Evolutionary conservation across 2,329 filamentous ascomycete genomes (phyloP).

Genomic region (Colletotrichum tamarilloi): DNA sequence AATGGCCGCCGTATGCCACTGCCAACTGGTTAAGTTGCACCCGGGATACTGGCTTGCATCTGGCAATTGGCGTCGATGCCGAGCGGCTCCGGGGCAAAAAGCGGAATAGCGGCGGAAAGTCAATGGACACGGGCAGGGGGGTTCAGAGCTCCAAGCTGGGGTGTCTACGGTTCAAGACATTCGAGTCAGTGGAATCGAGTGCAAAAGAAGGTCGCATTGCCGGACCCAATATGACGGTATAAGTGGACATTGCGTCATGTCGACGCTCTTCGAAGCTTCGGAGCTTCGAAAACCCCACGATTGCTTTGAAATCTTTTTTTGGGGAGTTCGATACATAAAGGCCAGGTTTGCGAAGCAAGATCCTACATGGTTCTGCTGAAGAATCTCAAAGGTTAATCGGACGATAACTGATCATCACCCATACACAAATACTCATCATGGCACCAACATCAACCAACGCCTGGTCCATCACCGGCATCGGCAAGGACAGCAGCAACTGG

Average conservation of each 20-base stretch:
- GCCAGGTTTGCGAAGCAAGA: background rate
- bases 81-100: background rate
- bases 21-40: too few relatives aligned
- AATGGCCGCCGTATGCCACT: too few relatives aligned
- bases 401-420: background rate
- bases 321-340: background rate
- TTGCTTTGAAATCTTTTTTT: background rate
- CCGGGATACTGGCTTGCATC: too few relatives aligned
- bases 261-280: slow-evolving; percentile 1
- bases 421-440: background rate
- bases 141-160: background rate
- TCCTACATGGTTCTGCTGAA: background rate
- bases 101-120: background rate
- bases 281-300: background rate
- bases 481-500: slow-evolving; percentile 61
- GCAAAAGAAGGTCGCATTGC: slow-evolving; percentile 9
- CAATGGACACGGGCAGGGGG: slow-evolving; percentile 8
- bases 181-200: slow-evolving; percentile 7
- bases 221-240: slow-evolving; percentile 19
- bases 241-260: slow-evolving; percentile 28
- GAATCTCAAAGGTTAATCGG: too few relatives aligned
- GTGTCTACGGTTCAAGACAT: background rate
- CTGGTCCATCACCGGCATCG: slow-evolving; percentile 60
- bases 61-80: background rate
- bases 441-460: slow-evolving; percentile 57